Conservation (phyloP, 129 eudicot species). For the Ambrosia trifida region DNA sequence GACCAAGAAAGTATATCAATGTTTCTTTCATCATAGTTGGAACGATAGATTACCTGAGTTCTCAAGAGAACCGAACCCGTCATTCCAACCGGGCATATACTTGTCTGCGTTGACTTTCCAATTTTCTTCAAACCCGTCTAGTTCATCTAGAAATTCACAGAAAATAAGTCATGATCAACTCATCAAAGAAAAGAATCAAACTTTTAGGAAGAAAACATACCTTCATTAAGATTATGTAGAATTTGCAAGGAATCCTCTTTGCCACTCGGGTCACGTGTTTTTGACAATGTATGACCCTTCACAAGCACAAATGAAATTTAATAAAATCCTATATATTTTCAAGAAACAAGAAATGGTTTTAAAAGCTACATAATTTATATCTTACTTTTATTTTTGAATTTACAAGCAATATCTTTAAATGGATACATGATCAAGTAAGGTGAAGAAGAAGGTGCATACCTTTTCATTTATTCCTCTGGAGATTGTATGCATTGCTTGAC, state of each 20-base stretch:
- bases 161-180: conserved; percentile 9
- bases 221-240: conserved; percentile 66
- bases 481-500: conserved; percentile 58
- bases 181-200: background rate
- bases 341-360: background rate
- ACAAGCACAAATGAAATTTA: background rate
- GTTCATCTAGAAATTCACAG: conserved; percentile 45
- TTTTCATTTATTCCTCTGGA: conserved; percentile 64
- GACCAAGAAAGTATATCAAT: background rate
- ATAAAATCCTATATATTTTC: too few relatives aligned
- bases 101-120: conserved; percentile 64
- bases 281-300: conserved; percentile 71
- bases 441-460: conserved; percentile 34
- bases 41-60: conserved; percentile 42
- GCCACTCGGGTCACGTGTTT: conserved; percentile 46
- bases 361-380: background rate
- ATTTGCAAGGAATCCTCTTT: conserved; percentile 57
- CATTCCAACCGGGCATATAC: conserved; percentile 54
- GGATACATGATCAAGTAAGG: background rate
- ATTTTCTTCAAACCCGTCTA: conserved; percentile 49
- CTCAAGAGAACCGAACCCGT: conserved; percentile 55
- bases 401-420: background rate
- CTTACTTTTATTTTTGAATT: background rate
- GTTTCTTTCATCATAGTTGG: conserved; percentile 8
- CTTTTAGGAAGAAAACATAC: conserved; percentile 28